Evolutionary conservation across 2,329 filamentous ascomycete genomes (phyloP).

Genomic region (Chaetomiaceae sp.): DNA sequence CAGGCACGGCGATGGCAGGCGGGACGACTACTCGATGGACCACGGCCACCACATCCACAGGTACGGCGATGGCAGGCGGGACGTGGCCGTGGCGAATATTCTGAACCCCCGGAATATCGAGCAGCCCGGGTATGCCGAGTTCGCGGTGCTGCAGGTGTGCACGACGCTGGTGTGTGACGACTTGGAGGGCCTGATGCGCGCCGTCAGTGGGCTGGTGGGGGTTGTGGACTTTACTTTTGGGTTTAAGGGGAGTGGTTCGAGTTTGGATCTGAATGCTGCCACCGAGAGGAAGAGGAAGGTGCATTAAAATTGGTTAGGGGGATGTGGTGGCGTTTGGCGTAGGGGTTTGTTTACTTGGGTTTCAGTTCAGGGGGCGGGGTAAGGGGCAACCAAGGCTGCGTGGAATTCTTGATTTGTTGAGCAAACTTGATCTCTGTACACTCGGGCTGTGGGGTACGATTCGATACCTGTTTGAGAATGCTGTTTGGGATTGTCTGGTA

Average conservation of each 20-base stretch:
- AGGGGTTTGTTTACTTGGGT: too few relatives aligned
- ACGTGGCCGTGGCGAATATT: constrained; percentile 38
- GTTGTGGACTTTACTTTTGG: constrained; percentile 71
- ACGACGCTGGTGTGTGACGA: constrained; percentile 66
- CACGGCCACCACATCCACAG: not conserved
- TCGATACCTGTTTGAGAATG: too few relatives aligned
- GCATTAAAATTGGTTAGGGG: not conserved
- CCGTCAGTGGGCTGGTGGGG: constrained; percentile 63
- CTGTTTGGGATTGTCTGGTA: too few relatives aligned
- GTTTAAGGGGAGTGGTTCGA: constrained; percentile 32
- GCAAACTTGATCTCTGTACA: too few relatives aligned
- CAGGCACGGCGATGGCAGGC: not conserved
- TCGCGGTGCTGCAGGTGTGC: constrained; percentile 69
- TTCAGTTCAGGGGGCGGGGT: too few relatives aligned
- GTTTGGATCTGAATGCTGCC: constrained; percentile 2
- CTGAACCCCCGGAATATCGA: constrained; percentile 60
- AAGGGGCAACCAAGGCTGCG: too few relatives aligned
- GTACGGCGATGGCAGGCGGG: not conserved
- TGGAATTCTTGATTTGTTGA: too few relatives aligned
- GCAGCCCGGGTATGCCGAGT: constrained; percentile 69
- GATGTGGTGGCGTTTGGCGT: too few relatives aligned
- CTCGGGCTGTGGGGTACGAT: too few relatives aligned
- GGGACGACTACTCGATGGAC: constrained; percentile 4
- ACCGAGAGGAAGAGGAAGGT: constrained; percentile 2
- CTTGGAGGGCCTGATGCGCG: constrained; percentile 55